phyloP scores from a whole-genome alignment of 164 flowering plant genomes.

The Umbilicus rupestris region DNA sequence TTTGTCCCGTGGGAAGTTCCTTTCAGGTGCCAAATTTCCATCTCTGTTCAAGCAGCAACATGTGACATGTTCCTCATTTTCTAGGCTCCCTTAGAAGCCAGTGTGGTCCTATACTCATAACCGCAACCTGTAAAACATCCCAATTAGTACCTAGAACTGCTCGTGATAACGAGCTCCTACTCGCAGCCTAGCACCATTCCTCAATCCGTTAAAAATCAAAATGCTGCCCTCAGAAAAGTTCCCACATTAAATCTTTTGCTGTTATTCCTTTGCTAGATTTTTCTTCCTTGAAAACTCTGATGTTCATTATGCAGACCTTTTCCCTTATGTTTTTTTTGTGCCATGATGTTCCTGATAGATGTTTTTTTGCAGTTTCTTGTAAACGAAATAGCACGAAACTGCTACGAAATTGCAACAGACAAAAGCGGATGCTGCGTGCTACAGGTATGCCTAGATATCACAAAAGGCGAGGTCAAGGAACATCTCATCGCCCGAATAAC shows the following conservation, averaged over 20 bases:
- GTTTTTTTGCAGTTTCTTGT: constrained; percentile 24
- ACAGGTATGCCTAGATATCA: constrained; percentile 20
- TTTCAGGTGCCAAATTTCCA: background rate
- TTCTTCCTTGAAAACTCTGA: no score
- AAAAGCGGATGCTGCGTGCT: constrained; percentile 34
- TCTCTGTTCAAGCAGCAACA: background rate
- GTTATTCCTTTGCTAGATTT: no score
- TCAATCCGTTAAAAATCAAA: no score
- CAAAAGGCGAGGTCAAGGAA: constrained; percentile 18
- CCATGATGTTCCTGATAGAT: background rate
- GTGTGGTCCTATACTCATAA: background rate
- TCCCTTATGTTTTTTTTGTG: background rate
- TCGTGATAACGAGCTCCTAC: no score
- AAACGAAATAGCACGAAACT: constrained; percentile 21
- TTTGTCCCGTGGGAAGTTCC: background rate
- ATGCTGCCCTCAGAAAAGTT: no score
- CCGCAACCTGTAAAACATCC: no score
- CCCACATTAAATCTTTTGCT: no score
- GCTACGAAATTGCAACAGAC: constrained; percentile 25
- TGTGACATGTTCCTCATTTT: background rate
- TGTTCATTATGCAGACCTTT: background rate
- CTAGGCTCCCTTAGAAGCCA: background rate
- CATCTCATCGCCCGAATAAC: constrained; percentile 20
- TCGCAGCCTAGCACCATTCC: no score
- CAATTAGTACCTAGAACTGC: no score